Evolutionary conservation across 768 basidiomycete species (phyloP).

Genomic region (Infundibulicybe gibba): DNA sequence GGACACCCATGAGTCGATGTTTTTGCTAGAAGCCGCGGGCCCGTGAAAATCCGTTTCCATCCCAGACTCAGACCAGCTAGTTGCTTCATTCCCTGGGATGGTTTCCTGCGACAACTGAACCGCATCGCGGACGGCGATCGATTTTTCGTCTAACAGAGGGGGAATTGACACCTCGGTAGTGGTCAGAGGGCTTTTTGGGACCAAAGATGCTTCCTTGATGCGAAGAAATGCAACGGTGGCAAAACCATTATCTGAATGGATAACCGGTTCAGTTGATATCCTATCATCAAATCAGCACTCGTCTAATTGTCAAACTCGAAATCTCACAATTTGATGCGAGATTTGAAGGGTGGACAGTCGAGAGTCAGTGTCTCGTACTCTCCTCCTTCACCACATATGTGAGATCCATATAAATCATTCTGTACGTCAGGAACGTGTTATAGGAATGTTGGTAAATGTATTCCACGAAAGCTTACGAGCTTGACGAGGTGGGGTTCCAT

Average conservation of each 20-base stretch:
- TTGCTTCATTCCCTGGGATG: background rate
- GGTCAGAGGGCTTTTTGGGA: slow-evolving; percentile 37
- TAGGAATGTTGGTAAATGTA: background rate
- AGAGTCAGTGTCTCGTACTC: slow-evolving; percentile 95
- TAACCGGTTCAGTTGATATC: slow-evolving; percentile 62
- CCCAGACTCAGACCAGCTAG: background rate
- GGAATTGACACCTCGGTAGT: slow-evolving; percentile 34
- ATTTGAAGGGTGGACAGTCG: slow-evolving; percentile 86
- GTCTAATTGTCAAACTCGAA: background rate
- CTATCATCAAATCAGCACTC: slow-evolving; percentile 27
- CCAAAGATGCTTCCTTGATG: slow-evolving; percentile 65
- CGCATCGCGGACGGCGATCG: slow-evolving; percentile 20
- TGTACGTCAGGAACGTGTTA: slow-evolving; percentile 21
- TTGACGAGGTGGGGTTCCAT: slow-evolving; percentile 72
- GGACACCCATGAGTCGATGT: slow-evolving; percentile 64
- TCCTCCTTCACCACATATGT: slow-evolving; percentile 96
- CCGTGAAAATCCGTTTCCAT: background rate
- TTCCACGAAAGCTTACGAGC: slow-evolving; percentile 46
- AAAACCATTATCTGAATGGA: slow-evolving; percentile 78
- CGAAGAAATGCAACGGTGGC: slow-evolving; percentile 91
- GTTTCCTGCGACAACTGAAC: slow-evolving; percentile 8
- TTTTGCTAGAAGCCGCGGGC: slow-evolving; percentile 11
- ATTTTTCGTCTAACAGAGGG: slow-evolving; percentile 47
- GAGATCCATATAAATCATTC: slow-evolving; percentile 83
- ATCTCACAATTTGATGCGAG: slow-evolving; percentile 66